Conservation (phyloP, 1,284 basidiomycete species). For the Earliella scabrosa region DNA sequence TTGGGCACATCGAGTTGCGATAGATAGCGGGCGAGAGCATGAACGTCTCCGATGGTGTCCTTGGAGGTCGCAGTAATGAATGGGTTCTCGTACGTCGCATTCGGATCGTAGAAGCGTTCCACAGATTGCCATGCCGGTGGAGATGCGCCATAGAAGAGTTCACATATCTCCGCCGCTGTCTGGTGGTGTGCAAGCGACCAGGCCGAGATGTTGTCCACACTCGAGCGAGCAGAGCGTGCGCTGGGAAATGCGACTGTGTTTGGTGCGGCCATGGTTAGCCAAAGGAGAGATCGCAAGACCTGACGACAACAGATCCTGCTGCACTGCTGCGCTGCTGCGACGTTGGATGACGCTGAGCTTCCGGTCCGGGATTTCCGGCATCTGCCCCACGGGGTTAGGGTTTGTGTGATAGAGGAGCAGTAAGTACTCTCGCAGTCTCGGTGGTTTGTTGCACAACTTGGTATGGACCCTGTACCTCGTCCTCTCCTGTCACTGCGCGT, state of each 20-base stretch:
- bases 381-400: neutral
- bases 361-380: neutral
- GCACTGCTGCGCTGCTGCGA: too few species aligned
- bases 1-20: slow-evolving; percentile 65
- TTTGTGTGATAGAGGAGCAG: neutral
- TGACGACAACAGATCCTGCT: too few species aligned
- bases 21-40: slow-evolving; percentile 58
- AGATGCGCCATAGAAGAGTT: slow-evolving; percentile 64
- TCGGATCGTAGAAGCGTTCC: slow-evolving; percentile 68
- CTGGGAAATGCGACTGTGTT: slow-evolving; percentile 27
- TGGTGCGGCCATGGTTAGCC: slow-evolving; percentile 4
- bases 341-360: neutral
- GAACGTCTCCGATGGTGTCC: slow-evolving; percentile 69
- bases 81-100: slow-evolving; percentile 79
- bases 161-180: slow-evolving; percentile 67
- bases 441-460: too few species aligned
- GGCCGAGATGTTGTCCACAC: slow-evolving; percentile 23
- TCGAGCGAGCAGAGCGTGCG: slow-evolving; percentile 14
- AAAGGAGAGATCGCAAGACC: neutral
- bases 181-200: slow-evolving; percentile 54
- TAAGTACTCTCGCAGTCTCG: too few species aligned
- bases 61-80: slow-evolving; percentile 73
- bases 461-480: too few species aligned
- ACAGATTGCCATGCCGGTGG: slow-evolving; percentile 51
- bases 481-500: too few species aligned